Evolutionary conservation across 805 yeast species (phyloP).

Genomic region (Maudiozyma turicensis): DNA sequence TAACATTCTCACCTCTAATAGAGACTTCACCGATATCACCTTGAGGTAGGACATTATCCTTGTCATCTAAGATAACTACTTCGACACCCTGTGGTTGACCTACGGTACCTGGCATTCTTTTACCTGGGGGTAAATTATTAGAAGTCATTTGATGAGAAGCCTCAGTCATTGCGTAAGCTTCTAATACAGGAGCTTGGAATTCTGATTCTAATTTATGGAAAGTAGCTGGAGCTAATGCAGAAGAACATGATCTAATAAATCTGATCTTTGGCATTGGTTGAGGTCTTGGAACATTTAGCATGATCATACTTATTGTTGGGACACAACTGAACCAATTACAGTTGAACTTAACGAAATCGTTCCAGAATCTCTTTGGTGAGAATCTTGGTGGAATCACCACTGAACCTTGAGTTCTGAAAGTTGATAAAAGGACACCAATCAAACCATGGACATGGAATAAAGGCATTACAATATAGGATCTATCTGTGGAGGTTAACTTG

Average conservation of each 20-base stretch:
- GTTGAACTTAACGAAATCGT: slow-evolving; percentile 37
- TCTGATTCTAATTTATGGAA: slow-evolving; percentile 46
- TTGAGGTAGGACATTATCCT: slow-evolving; percentile 37
- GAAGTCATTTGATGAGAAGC: slow-evolving; percentile 77
- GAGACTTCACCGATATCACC: slow-evolving; percentile 61
- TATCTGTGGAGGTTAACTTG: slow-evolving; percentile 38
- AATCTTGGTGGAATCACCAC: slow-evolving; percentile 54
- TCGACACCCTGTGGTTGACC: slow-evolving; percentile 66
- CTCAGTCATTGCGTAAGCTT: slow-evolving; percentile 76
- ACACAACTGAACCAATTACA: slow-evolving; percentile 73
- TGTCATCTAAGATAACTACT: slow-evolving; percentile 44
- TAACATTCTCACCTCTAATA: slow-evolving; percentile 57
- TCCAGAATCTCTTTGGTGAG: slow-evolving; percentile 54
- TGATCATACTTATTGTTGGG: slow-evolving; percentile 64
- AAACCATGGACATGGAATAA: slow-evolving; percentile 70
- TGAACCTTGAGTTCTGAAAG: slow-evolving; percentile 50
- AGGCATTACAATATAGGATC: slow-evolving; percentile 64
- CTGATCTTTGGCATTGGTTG: slow-evolving; percentile 43
- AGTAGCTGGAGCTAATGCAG: slow-evolving; percentile 59
- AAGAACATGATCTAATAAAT: slow-evolving; percentile 64
- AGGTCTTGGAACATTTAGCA: slow-evolving; percentile 46
- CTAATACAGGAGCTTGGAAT: slow-evolving; percentile 59
- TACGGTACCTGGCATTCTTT: slow-evolving; percentile 61
- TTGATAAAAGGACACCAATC: slow-evolving; percentile 53
- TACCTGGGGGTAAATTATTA: slow-evolving; percentile 54